Evolutionary conservation across 306 rosid species (phyloP), one percentile per base, ranked within the genome.

Genomic region (Casuarina cunninghamiana): DNA sequence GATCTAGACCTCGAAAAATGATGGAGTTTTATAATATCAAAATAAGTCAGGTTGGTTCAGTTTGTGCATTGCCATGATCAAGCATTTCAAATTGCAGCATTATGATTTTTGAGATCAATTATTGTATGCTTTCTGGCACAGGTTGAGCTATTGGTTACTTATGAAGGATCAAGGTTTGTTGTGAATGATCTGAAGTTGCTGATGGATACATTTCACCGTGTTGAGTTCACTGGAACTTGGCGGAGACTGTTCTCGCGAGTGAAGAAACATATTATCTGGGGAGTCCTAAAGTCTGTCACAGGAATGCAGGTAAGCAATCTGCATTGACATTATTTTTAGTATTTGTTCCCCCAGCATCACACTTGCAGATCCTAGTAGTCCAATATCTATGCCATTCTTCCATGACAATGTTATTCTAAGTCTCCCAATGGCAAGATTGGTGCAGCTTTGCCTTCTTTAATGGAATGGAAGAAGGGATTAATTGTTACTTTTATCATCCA

Each of bases 201-300:
- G 69, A 96, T 96, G 99, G 99, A 96, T 83, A 92, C 94, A 76
- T 96, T 91, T 86, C 96, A 93, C 77, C 94, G 98, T 46, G 85
- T 87, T 16, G 97, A 93, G 83, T 96, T 91, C 84, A 93, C 94
- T 50, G 99, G 99, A 75, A 96, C 98, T 78, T 96, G 99, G 99
- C 89, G 96, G 71, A 87, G 91, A 87, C 91, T 96, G 13, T 96
- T 96, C 87, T 93, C 99, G 9, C 93, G 93, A 78, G 98, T 96
- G 73, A 96, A 93, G 89, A 96, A 96, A 83, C 99, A 96, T 83
- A 90, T 96, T 78, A 96, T 96, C 69, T 96, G 99, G 99, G 98
- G 99, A 80, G 99, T 96, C 88, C 81, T 96, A 55, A 96, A 96
- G 88, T 96, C 99, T 57, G 99, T 96, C 63, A 96, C 99, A 4